Evolutionary conservation across 2,329 filamentous ascomycete species (phyloP), one percentile per base, ranked within the genome.

Genomic region (Phaeosphaeria sp.): DNA sequence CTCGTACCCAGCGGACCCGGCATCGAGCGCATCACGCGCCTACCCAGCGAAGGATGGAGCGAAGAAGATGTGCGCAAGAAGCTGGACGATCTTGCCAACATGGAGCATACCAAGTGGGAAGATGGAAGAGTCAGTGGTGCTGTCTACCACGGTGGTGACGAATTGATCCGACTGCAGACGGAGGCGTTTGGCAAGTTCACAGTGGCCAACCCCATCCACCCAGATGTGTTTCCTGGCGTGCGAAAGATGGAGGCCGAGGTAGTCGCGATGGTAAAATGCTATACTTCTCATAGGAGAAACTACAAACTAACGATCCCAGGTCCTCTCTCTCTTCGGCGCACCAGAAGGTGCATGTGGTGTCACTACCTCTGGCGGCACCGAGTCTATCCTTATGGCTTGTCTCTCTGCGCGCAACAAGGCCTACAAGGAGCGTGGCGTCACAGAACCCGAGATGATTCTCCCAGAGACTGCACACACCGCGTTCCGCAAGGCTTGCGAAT

Each of bases 231-330:
- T 80, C 95, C 95, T 17, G 95, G 94, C 25, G 93, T 99, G 51
- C 85, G 95, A 71, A 99, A 99, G 86, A 99, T 99, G 95, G 95
- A 99, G 82, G 94, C 95, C 45, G 95, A 99, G 81, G 83, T 99
- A 60, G 95, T 99, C 51, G 91, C 93, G 65, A 99, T 99, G 94
- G 93, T 96, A 75, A 48, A 56, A 33, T 20, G n/a, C 15, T 17
- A 2, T 18, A 9, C 4, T 20, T 4, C 21, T 17, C 6, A 18
- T n/a, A 6, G 24, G 6, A 11, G 24, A 18, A 3, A 30, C 2
- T 7, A 2, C 17, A 36, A 15, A 11, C 49, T 56, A 64, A 53
- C 36, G 2, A 36, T 17, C 18, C 45, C 61, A 85, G 83, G 82
- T 88, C 27, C 82, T 96, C 60, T 86, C 87, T 45, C 81, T 99